Base-by-base conservation (phyloP, 495 filamentous ascomycete genomes). In the Barbatosphaeria neglecta region DNA sequence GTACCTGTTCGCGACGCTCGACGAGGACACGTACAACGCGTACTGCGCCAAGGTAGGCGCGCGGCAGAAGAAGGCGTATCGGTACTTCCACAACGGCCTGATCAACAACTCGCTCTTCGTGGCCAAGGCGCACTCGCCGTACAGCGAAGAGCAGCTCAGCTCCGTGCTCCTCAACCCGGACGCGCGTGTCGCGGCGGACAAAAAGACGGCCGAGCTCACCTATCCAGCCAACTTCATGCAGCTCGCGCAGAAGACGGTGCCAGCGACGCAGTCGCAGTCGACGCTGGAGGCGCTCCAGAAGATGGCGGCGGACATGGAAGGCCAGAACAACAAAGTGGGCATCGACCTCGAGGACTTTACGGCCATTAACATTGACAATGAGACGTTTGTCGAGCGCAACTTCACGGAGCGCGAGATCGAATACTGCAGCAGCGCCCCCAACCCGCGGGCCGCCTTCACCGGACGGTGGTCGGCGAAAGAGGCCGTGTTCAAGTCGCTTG, bases 51-150 rank as follows among this genome's bases (percentile, higher is more conserved):
- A 93, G 73, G 89, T 95, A 18, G 81, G 84, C 55, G 80, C 87
- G 6, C 79, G 92, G 49, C 94, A 99, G 63, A 95, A 95, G 85
- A 94, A 89, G 69, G 89, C 92, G 0, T 99, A 99, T 72, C 80
- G 92, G 37, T 99, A 85, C 75, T 92, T 90, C 77, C 92, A 99
- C 71, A 93, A 94, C 58, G 88, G 90, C 47, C 72, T 97, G 60
- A 87, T 97, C 73, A 92, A 89, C 74, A 95, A 99, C 68, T 86
- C 81, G 53, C 79, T 99, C 64, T 99, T 99, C 69, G 86, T 90
- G 44, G 88, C 93, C 53, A 99, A 99, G 79, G 78, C 72, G 55
- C 77, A 88, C 60, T 75, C 89, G 22, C 92, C 92, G 31, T 99
- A 96, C 68, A 79, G 81, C 28, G 86, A 94, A 43, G 80, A 83